phyloP scores from a whole-genome alignment of 768 basidiomycete species.

The Lepiota brunneoincarnata region DNA sequence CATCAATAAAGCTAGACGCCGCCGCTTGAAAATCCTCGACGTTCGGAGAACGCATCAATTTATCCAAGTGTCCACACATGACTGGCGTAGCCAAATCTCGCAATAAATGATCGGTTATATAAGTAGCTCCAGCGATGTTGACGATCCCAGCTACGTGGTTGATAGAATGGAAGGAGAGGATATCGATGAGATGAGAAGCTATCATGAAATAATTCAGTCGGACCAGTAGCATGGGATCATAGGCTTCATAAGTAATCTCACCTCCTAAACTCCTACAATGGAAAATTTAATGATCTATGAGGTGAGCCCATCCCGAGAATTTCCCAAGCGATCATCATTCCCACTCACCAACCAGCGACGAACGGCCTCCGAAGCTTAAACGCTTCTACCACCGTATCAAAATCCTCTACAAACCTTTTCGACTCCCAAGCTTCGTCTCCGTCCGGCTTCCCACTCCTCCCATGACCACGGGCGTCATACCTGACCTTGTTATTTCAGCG shows the following conservation, averaged over 20 bases:
- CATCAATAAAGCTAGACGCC: not conserved
- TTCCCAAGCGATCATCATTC: not conserved
- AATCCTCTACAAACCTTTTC: constrained; percentile 29
- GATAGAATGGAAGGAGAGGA: constrained; percentile 1
- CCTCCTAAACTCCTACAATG: constrained; percentile 27
- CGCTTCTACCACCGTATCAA: constrained; percentile 27
- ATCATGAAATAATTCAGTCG: not conserved
- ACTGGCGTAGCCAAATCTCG: not conserved
- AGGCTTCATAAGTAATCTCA: constrained; percentile 10
- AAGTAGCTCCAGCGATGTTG: constrained; percentile 2
- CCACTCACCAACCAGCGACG: constrained; percentile 27
- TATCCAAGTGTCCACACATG: not conserved
- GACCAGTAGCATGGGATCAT: not conserved
- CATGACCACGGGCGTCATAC: constrained; percentile 33
- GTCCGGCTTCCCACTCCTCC: constrained; percentile 30
- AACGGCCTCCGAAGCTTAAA: constrained; percentile 26
- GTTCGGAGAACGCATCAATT: not conserved
- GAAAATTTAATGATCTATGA: not conserved
- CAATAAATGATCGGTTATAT: not conserved
- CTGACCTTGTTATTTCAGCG: constrained; percentile 21
- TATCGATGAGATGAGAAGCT: constrained; percentile 1
- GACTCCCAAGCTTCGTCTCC: constrained; percentile 24
- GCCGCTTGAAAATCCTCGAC: constrained; percentile 3
- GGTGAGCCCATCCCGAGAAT: not conserved
- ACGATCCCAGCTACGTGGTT: not conserved